Percentiles rank a stretch among this genome's conserved stretches.
Evolutionary conservation across 78 protist species (phyloP).

Genomic region (Neovahlkampfia damariscottae): DNA sequence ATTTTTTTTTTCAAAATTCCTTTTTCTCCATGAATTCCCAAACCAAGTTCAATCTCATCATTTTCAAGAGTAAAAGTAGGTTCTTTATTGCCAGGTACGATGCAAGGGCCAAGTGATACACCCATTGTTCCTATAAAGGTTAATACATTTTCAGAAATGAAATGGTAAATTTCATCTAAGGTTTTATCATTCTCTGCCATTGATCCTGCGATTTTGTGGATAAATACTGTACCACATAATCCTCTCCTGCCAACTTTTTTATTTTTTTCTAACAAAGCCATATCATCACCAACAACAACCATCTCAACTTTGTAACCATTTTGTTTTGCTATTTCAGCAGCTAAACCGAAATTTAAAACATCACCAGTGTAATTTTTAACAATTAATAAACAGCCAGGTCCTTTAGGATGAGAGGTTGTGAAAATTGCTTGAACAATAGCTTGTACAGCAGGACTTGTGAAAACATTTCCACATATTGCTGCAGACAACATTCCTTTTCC

Average conservation of each 20-base stretch:
- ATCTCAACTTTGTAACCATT: constrained; percentile 2
- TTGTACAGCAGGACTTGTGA: constrained; percentile 14
- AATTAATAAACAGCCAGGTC: constrained; percentile 18
- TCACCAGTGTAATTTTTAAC: constrained; percentile 52
- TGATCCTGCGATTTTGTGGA: constrained; percentile 18
- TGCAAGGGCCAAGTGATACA: constrained; percentile 15
- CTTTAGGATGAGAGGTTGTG: not conserved
- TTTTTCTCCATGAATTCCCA: constrained; percentile 31
- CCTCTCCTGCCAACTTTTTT: constrained; percentile 25
- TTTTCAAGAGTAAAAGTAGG: not conserved
- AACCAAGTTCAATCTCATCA: constrained; percentile 12
- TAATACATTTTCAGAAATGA: not conserved
- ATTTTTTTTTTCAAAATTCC: not conserved
- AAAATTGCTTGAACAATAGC: constrained; percentile 1
- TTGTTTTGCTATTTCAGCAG: not conserved
- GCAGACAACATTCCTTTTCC: constrained; percentile 39
- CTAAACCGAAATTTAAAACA: constrained; percentile 34
- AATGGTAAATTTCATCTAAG: not conserved
- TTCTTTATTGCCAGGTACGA: not conserved
- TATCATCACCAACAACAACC: constrained; percentile 41
- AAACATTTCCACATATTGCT: constrained; percentile 42
- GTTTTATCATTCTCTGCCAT: not conserved
- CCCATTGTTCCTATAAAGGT: constrained; percentile 2
- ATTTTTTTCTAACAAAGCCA: not conserved
- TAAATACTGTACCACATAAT: constrained; percentile 41